These are phyloP conservation scores for Cytospora mali DNA, from an alignment of 2,329 filamentous ascomycete genomes.

Conservation along the genomic window DNA sequence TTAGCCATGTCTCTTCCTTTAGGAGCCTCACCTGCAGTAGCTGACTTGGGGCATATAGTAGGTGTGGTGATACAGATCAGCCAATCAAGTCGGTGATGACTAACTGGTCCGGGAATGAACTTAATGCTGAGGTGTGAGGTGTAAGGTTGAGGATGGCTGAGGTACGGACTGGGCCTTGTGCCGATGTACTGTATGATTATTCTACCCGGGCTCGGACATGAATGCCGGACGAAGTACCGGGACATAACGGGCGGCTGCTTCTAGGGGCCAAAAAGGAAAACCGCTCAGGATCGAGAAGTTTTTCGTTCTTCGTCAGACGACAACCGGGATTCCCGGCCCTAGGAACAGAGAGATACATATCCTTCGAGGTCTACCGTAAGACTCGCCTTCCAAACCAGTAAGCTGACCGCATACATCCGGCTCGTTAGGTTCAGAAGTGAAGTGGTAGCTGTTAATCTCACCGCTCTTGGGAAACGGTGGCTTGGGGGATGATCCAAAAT, in stretches of 20 bases:
- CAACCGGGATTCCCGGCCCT: background rate
- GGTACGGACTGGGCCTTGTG: background rate
- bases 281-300: background rate
- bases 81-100: background rate
- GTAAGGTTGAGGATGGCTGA: background rate
- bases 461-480: background rate
- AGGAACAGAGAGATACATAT: background rate
- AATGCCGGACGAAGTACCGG: background rate
- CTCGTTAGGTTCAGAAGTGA: background rate
- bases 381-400: constrained; percentile 4
- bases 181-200: background rate
- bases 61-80: constrained; percentile 2
- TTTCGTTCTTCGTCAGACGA: background rate
- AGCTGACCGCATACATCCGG: constrained; percentile 21
- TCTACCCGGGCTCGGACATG: background rate
- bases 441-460: background rate
- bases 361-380: constrained; percentile 8
- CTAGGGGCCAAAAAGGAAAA: background rate
- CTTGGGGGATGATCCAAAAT: background rate
- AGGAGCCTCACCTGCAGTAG: background rate
- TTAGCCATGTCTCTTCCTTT: constrained; percentile 7
- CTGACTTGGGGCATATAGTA: too few relatives aligned
- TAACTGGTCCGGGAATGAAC: background rate
- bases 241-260: background rate
- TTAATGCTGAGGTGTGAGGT: background rate